Evolutionary conservation across 768 basidiomycete genomes (phyloP), one percentile per base, ranked within the genome.

Genomic region (Lentinula sp.): DNA sequence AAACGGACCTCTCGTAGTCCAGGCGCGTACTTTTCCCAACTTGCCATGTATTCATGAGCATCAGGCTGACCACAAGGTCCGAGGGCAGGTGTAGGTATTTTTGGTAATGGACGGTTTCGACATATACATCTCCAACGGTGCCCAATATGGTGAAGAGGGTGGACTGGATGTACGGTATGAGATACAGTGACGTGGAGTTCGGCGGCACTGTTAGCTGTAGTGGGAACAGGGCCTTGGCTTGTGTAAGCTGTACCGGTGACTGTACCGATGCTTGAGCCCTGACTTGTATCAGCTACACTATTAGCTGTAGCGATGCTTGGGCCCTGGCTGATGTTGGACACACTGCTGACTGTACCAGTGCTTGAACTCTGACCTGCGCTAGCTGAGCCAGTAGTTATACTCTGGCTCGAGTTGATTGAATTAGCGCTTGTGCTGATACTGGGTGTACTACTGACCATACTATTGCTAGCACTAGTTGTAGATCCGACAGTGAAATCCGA

Each of bases 21-120:
- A 0, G 70, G 71, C 59, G 79, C 79, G 43, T 74, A 74, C 48
- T 73, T 72, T 56, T 74, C 76, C 79, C 80, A 81, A 6, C 79
- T 75, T 8, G 76, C 72, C 39, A 81, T 70, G 16, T 76, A 70
- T 37, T 76, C 75, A 33, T 57, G 56, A 23, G 45, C 56, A 45
- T 57, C 42, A 32, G 56, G 56, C 7, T 13, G 28, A 23, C 56
- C 56, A 15, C 39, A 57, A 33, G 56, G 56, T 8, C 56, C 56
- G 42, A 57, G 36, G 39, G 46, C 53, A 6, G 16, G 18, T 6
- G 10, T 8, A 20, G 53, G 18, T 6, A 12, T 5, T 48, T 48
- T 48, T 3, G 46, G 46, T 12, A 48, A 20, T 10, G 20, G 9
- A 2, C 46, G 46, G 5, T 18, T 18, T 48, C 16, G 46, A 9